phyloP scores from a whole-genome alignment of 2,329 filamentous ascomycete species.

The Raffaelea albimanens region DNA sequence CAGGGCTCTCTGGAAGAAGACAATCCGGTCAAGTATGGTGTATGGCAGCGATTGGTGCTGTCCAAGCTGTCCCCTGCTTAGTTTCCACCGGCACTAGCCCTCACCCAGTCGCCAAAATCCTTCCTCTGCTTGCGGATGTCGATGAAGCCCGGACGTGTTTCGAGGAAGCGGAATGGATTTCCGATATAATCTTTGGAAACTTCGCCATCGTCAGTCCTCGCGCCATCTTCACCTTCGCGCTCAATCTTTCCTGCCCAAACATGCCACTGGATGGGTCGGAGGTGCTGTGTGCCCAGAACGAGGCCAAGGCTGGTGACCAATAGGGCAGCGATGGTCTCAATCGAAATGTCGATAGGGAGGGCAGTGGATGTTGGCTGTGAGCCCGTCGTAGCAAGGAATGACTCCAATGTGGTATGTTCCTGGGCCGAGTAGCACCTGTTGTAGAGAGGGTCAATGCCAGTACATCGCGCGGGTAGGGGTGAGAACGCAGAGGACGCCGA shows the following conservation, averaged over 20 bases:
- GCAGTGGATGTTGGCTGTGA: slow-evolving; percentile 31
- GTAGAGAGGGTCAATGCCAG: not conserved
- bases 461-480: slow-evolving; percentile 12
- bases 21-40: too few relatives aligned
- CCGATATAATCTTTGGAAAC: slow-evolving; percentile 61
- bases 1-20: too few relatives aligned
- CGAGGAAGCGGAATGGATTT: slow-evolving; percentile 72
- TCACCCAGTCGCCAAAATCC: slow-evolving; percentile 71
- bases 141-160: slow-evolving; percentile 75
- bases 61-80: too few relatives aligned
- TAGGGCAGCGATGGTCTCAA: slow-evolving; percentile 77
- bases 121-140: slow-evolving; percentile 75
- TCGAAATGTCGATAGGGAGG: slow-evolving; percentile 75
- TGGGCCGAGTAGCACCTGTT: slow-evolving; percentile 89
- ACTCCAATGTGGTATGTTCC: slow-evolving; percentile 72
- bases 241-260: slow-evolving; percentile 80
- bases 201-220: slow-evolving; percentile 45
- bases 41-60: too few relatives aligned
- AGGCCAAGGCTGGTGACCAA: slow-evolving; percentile 75
- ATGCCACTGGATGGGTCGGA: slow-evolving; percentile 78
- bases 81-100: slow-evolving; percentile 31
- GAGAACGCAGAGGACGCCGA: slow-evolving; percentile 1
- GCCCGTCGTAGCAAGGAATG: slow-evolving; percentile 28
- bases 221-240: slow-evolving; percentile 56
- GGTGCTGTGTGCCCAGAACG: slow-evolving; percentile 63